Evolutionary conservation across 352 stramenopile genomes (phyloP).

Genomic region (Plasmopara viticola): DNA sequence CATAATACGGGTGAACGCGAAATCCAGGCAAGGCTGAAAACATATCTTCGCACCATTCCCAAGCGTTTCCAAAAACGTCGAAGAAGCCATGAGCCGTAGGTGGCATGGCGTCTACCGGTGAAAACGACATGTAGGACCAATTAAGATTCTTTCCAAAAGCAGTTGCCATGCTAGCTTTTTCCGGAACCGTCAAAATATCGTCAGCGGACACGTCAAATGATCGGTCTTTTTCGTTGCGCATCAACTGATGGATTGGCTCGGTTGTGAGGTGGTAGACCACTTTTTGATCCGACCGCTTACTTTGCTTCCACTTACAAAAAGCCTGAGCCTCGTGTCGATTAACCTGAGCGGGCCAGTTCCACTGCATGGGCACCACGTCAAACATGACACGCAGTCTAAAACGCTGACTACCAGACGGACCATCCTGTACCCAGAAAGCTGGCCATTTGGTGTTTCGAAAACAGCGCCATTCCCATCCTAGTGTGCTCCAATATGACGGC

Average conservation of each 20-base stretch:
- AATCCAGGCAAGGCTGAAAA: constrained; percentile 93
- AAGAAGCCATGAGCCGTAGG: constrained; percentile 79
- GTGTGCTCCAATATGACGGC: constrained; percentile 84
- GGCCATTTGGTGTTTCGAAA: constrained; percentile 96
- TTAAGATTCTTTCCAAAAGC: constrained; percentile 87
- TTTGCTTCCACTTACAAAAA: constrained; percentile 86
- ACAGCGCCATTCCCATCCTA: constrained; percentile 92
- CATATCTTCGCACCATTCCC: constrained; percentile 95
- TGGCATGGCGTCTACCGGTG: constrained; percentile 79
- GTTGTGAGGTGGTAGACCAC: constrained; percentile 87
- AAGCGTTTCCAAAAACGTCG: constrained; percentile 94
- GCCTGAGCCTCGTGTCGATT: constrained; percentile 95
- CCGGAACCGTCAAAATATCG: constrained; percentile 64
- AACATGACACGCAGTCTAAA: constrained; percentile 93
- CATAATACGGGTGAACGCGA: constrained; percentile 89
- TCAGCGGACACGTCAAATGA: constrained; percentile 44
- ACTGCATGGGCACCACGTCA: constrained; percentile 88
- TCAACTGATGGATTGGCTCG: constrained; percentile 90
- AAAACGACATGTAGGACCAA: constrained; percentile 87
- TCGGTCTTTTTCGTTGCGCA: constrained; percentile 65
- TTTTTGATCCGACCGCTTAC: constrained; percentile 48
- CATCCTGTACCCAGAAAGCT: constrained; percentile 90
- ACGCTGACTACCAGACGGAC: constrained; percentile 89
- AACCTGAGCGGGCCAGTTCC: constrained; percentile 94
- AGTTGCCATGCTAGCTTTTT: constrained; percentile 35